Evolutionary conservation across 164 flowering plant genomes (phyloP).

Genomic region (Santalum album): DNA sequence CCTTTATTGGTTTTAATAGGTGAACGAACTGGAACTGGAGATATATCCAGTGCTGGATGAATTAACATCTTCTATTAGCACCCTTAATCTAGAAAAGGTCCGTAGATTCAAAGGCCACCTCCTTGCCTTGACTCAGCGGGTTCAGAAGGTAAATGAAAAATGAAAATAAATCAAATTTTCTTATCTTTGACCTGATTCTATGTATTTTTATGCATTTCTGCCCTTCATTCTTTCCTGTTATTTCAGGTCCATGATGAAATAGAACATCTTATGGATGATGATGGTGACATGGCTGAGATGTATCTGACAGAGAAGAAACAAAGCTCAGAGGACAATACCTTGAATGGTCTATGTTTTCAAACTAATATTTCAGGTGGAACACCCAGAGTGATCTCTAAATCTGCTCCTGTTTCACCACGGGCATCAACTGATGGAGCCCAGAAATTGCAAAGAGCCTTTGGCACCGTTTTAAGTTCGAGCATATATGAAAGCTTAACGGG

Average conservation of each 20-base stretch:
- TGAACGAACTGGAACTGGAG: constrained; percentile 73
- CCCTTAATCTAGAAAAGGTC: constrained; percentile 81
- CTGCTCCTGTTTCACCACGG: constrained; percentile 87
- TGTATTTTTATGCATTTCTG: background rate
- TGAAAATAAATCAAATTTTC: background rate
- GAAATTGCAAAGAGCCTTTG: constrained; percentile 57
- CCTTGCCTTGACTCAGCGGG: constrained; percentile 82
- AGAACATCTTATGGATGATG: constrained; percentile 98
- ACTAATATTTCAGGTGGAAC: constrained; percentile 13
- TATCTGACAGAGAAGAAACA: constrained; percentile 87
- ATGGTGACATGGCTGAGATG: constrained; percentile 99
- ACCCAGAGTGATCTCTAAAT: constrained; percentile 34
- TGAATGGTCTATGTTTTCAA: constrained; percentile 26
- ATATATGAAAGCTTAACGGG: constrained; percentile 53
- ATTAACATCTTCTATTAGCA: constrained; percentile 72
- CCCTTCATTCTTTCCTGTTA: constrained; percentile 4
- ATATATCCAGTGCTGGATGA: constrained; percentile 89
- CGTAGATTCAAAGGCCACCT: constrained; percentile 93
- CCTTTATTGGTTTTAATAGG: constrained; percentile 29
- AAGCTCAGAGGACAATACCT: constrained; percentile 40
- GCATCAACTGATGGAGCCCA: constrained; percentile 33
- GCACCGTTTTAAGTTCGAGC: constrained; percentile 48
- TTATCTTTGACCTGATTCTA: background rate
- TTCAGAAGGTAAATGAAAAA: constrained; percentile 63
- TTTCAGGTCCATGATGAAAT: constrained; percentile 90